Conservation (phyloP, 805 yeast species). For the Monosporozyma solicola region DNA sequence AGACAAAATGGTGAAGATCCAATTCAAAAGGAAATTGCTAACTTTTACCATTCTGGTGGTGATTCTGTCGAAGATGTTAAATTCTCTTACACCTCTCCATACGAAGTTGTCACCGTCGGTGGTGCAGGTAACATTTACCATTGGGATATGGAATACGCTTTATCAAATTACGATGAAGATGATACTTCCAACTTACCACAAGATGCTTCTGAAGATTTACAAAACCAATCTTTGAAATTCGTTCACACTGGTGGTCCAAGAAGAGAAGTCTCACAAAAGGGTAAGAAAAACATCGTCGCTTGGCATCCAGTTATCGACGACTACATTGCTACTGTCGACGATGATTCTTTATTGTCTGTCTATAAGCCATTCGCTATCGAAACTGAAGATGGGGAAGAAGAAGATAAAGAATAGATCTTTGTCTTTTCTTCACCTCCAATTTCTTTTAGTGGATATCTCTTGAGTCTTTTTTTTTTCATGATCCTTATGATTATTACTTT, state of each 20-base stretch:
- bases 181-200: conserved; percentile 26
- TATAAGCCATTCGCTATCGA: conserved; percentile 21
- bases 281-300: conserved; percentile 21
- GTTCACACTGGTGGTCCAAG: conserved; percentile 26
- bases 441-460: no score
- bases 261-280: conserved; percentile 8
- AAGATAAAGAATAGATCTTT: neutral
- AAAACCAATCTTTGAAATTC: conserved; percentile 24
- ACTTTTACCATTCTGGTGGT: conserved; percentile 25
- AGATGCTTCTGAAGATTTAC: conserved; percentile 16
- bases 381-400: neutral
- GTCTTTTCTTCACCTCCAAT: neutral
- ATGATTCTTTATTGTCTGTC: conserved; percentile 24
- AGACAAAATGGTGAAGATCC: conserved; percentile 25
- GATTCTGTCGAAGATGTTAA: conserved; percentile 28
- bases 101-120: conserved; percentile 27
- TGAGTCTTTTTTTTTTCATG: neutral
- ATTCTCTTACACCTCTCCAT: conserved; percentile 23
- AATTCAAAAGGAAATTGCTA: conserved; percentile 20
- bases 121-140: conserved; percentile 28
- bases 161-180: conserved; percentile 38
- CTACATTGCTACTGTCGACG: conserved; percentile 27
- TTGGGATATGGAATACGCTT: conserved; percentile 31
- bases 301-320: conserved; percentile 27
- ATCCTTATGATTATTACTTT: neutral